phyloP scores from a whole-genome alignment of 768 basidiomycete species.

The Suillus clintonianus region DNA sequence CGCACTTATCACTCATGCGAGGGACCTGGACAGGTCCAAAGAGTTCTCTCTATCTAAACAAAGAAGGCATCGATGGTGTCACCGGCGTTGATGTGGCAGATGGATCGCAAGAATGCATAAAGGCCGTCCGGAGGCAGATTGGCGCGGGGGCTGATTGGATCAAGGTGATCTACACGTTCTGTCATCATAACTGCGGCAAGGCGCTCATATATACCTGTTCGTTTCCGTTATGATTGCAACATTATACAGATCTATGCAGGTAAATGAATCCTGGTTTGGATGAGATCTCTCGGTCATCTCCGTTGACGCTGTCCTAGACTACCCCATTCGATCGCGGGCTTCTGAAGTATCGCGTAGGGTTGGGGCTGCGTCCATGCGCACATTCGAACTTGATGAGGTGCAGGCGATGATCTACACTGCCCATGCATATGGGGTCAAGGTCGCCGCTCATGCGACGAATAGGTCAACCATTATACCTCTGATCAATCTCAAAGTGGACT shows the following conservation, averaged over 20 bases:
- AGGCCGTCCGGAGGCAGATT: slow-evolving; percentile 59
- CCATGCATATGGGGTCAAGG: slow-evolving; percentile 52
- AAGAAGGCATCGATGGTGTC: slow-evolving; percentile 57
- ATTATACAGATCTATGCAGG: slow-evolving; percentile 52
- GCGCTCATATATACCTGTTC: background rate
- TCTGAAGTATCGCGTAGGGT: slow-evolving; percentile 39
- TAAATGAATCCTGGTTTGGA: slow-evolving; percentile 21
- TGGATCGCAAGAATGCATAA: slow-evolving; percentile 54
- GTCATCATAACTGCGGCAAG: background rate
- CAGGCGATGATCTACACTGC: slow-evolving; percentile 52
- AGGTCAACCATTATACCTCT: slow-evolving; percentile 34
- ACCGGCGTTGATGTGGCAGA: slow-evolving; percentile 61
- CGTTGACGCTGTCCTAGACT: slow-evolving; percentile 40
- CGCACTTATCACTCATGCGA: background rate
- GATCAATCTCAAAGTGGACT: slow-evolving; percentile 40
- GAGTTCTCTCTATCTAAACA: slow-evolving; percentile 43
- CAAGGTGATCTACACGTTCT: slow-evolving; percentile 42
- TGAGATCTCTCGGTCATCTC: slow-evolving; percentile 14
- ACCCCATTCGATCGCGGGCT: slow-evolving; percentile 51
- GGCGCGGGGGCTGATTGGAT: slow-evolving; percentile 71
- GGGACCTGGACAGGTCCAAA: slow-evolving; percentile 48
- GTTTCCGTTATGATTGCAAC: slow-evolving; percentile 9
- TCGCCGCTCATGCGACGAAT: slow-evolving; percentile 54
- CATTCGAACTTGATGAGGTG: slow-evolving; percentile 50
- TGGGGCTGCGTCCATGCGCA: slow-evolving; percentile 36